These are phyloP conservation scores for Rhynchospora pubera DNA, from an alignment of 176 grass and related monocot genomes.

Conservation along the genomic window DNA sequence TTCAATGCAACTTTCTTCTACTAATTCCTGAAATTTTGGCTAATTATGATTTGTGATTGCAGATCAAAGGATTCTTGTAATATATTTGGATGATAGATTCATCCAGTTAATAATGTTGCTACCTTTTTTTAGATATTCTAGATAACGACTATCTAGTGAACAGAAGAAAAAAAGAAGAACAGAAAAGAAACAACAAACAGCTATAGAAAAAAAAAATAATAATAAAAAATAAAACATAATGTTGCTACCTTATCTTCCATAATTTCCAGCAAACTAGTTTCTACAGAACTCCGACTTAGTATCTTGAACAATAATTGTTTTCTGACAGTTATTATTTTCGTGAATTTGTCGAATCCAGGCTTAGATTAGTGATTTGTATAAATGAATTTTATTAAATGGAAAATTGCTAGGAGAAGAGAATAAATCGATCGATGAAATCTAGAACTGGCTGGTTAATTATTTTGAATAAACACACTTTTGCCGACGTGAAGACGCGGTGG, in stretches of 20 bases:
- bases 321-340: too few relatives aligned
- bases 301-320: too few relatives aligned
- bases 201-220: too few relatives aligned
- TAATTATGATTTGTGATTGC: not conserved
- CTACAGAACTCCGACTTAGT: not conserved
- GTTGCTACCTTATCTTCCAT: not conserved
- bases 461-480: not conserved
- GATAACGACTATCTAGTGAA: too few relatives aligned
- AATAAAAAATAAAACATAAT: too few relatives aligned
- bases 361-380: not conserved
- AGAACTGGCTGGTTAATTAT: not conserved
- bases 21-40: not conserved
- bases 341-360: too few relatives aligned
- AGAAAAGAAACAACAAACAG: too few relatives aligned
- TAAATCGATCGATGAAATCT: not conserved
- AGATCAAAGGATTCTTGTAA: not conserved
- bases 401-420: too few relatives aligned
- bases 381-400: too few relatives aligned
- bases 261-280: not conserved
- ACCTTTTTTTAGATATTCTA: too few relatives aligned
- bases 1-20: not conserved
- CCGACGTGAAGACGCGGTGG: too few relatives aligned
- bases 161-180: too few relatives aligned
- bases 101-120: not conserved
- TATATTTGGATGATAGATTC: slow-evolving; percentile 2